Evolutionary conservation across 2,329 filamentous ascomycete species (phyloP), one percentile per base, ranked within the genome.

Genomic region (Cercospora sp.): DNA sequence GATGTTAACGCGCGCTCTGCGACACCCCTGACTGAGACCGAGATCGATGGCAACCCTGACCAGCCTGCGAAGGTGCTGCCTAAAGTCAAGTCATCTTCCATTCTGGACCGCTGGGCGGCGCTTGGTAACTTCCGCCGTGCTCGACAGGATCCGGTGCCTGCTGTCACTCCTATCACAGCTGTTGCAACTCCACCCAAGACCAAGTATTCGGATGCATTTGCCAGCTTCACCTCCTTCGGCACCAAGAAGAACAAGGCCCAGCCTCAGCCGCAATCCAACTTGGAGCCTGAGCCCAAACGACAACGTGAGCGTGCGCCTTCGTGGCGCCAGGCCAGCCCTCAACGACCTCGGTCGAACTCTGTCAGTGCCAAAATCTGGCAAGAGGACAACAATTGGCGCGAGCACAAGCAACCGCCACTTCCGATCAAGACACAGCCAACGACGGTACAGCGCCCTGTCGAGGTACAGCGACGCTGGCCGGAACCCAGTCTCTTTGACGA

Each of bases 101-200:
- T 81, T 73, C 78, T 91, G 63, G 94, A 97, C 80, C 97, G 96
- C 79, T 98, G 94, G 94, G 88, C 91, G 26, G 91, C 89, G 12
- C 85, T 98, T 60, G 94, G 94, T 70, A 91, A 96, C 78, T 90
- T 91, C 75, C 88, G 94, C 65, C 89, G 93, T 69, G 91, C 88
- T 67, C 87, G 86, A 76, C 84, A 69, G 81, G 86, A 72, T 74
- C 65, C 63, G 69, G 68, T 73, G 69, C 77, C 77, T 61, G 73
- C 75, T 55, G 77, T 78, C 51, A 76, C 74, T 72, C 73, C 68
- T 75, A 77, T 68, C 72, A 77, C 57, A 28, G 73, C 76, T 33
- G 76, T 79, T 39, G 78, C 75, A 69, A 79, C 72, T 75, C 72
- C 76, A 16, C 74, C 75, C 18, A 79, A 77, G 72, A 74, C 71